Percentiles rank a stretch among this genome's conserved stretches.
These are phyloP conservation scores for Calonectria henricotiae DNA, from an alignment of 2,329 filamentous ascomycete species.

Conservation along the genomic window DNA sequence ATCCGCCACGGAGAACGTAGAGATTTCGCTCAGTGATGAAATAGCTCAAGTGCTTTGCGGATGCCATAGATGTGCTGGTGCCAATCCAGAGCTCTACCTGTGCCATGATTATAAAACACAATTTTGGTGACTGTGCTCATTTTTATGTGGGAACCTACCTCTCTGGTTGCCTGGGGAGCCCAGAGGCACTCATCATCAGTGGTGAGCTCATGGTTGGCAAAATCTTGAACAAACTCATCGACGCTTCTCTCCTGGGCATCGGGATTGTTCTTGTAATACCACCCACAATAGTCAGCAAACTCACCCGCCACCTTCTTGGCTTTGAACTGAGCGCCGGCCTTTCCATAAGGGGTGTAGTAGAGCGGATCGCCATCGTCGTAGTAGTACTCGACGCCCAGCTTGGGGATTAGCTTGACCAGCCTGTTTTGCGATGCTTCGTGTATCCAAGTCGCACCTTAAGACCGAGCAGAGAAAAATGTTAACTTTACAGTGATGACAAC, in stretches of 20 bases:
- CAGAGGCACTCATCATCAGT: conserved; percentile 35
- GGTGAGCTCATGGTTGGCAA: conserved; percentile 35
- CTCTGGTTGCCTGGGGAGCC: conserved; percentile 32
- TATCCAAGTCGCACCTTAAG: conserved; percentile 37
- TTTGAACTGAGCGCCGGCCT: conserved; percentile 37
- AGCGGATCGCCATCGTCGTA: conserved; percentile 37
- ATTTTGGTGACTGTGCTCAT: too few species aligned
- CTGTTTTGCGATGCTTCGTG: conserved; percentile 37
- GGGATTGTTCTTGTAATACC: conserved; percentile 27
- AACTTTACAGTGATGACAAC: conserved; percentile 31
- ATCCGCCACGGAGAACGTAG: conserved; percentile 35
- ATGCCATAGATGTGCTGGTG: conserved; percentile 33
- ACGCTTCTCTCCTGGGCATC: conserved; percentile 29
- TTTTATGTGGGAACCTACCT: conserved; percentile 8
- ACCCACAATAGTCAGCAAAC: conserved; percentile 37
- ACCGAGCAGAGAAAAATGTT: conserved; percentile 26
- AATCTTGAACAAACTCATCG: conserved; percentile 33
- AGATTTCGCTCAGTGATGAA: conserved; percentile 36
- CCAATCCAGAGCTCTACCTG: conserved; percentile 36
- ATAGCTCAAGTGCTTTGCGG: conserved; percentile 33
- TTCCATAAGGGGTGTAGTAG: conserved; percentile 33
- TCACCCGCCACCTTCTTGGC: conserved; percentile 36
- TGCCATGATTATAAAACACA: background rate
- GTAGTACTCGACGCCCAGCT: conserved; percentile 37
- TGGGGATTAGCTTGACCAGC: conserved; percentile 37